Conservation (phyloP, 1,284 basidiomycete species). For the Hortiboletus rubellus region DNA sequence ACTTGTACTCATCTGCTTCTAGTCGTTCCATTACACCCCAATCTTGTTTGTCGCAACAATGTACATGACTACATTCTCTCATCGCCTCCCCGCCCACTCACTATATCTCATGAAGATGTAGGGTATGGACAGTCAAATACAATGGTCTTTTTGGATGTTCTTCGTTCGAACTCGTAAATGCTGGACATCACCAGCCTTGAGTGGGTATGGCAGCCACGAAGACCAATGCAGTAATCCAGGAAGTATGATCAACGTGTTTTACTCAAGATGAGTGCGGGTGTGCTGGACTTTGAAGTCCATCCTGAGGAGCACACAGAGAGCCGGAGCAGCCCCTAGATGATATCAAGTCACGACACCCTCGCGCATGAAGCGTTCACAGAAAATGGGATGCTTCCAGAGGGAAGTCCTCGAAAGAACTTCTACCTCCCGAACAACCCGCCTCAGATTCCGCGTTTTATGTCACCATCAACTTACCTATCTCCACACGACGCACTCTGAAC, state of each 20-base stretch:
- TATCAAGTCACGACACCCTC: neutral
- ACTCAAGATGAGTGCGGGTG: neutral
- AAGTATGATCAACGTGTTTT: neutral
- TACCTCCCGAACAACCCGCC: no score
- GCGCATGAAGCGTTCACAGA: neutral
- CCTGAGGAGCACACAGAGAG: neutral
- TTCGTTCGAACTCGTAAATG: neutral
- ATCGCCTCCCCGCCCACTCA: slow-evolving; percentile 4
- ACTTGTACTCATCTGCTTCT: slow-evolving; percentile 22
- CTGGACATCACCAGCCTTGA: neutral
- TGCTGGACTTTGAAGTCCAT: neutral
- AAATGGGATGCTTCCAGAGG: neutral
- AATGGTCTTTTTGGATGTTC: slow-evolving; percentile 5
- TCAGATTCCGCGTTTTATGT: no score
- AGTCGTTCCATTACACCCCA: slow-evolving; percentile 12
- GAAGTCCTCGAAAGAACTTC: neutral
- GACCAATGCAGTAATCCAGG: neutral
- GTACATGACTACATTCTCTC: slow-evolving; percentile 21
- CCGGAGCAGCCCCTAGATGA: neutral
- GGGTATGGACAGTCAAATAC: slow-evolving; percentile 23
- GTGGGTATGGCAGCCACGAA: neutral
- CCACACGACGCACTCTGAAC: neutral
- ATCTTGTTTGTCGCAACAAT: slow-evolving; percentile 20
- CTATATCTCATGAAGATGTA: slow-evolving; percentile 16
- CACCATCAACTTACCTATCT: no score